Percentiles rank a stretch among this genome's conserved stretches.
Conservation (phyloP, 768 basidiomycete genomes). For the Tephrocybe sp. region DNA sequence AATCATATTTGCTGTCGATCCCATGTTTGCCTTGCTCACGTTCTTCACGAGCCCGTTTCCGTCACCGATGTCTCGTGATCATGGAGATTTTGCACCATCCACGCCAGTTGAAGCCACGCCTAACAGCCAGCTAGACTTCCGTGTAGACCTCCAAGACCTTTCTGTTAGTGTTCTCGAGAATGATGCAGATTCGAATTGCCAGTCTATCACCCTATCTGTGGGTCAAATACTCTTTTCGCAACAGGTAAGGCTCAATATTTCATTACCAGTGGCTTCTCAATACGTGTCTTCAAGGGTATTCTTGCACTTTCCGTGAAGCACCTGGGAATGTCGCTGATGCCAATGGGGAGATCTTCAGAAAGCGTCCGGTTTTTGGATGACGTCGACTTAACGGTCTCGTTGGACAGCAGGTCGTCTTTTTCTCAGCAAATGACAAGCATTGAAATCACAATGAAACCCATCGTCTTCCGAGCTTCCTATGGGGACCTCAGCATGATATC, state of each 20-base stretch:
- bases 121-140: conserved; percentile 47
- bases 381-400: conserved; percentile 79
- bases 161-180: conserved; percentile 87
- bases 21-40: conserved; percentile 81
- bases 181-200: conserved; percentile 72
- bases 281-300: conserved; percentile 51
- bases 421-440: conserved; percentile 76
- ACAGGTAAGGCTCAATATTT: conserved; percentile 56
- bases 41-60: conserved; percentile 70
- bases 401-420: conserved; percentile 78
- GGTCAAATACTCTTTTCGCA: conserved; percentile 85
- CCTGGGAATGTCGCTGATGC: conserved; percentile 90
- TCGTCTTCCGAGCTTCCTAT: conserved; percentile 93
- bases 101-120: not conserved
- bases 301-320: conserved; percentile 75
- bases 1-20: conserved; percentile 90
- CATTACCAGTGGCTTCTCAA: not conserved
- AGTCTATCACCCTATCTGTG: conserved; percentile 85
- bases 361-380: conserved; percentile 92
- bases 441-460: conserved; percentile 75
- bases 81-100: conserved; percentile 1
- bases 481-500: conserved; percentile 90
- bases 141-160: conserved; percentile 87
- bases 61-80: conserved; percentile 8
- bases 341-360: conserved; percentile 82